Base-by-base conservation (phyloP, 306 rosid genomes). In the Castanea mollissima region DNA sequence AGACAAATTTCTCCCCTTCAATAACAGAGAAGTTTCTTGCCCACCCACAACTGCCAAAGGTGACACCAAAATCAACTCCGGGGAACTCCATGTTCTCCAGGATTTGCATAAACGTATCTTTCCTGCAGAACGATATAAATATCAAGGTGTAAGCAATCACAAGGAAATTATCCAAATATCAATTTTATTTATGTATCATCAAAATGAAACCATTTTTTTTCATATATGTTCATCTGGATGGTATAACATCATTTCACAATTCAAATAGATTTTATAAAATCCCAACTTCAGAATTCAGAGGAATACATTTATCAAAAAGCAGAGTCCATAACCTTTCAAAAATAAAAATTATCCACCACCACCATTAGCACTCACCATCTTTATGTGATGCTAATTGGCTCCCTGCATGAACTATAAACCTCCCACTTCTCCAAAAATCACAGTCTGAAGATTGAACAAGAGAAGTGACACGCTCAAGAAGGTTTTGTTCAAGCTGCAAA, bases 21-120 rank as follows among this genome's bases (percentile, higher is more conserved):
- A 79, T 34, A 81, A 69, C 73, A 94, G 67, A 21, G 94, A 85
- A 52, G 96, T 90, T 73, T 92, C 91, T 83, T 90, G 86, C 74
- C 98, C 97, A 55, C 89, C 83, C 76, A 90, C 94, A 73, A 94
- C 86, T 27, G 97, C 98, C 84, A 94, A 79, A 83, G 98, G 98
- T 68, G 96, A 87, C 35, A 92, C 92, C 8, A 89, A 90, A 75
- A 86, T 87, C 89, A 94, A 82, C 92, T 92, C 98, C 3, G 98
- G 97, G 19, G 93, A 86, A 87, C 85, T 85, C 89, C 87, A 88
- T 49, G 97, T 79, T 78, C 88, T 92, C 91, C 92, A 92, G 19
- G 90, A 78, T 79, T 86, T 92, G 87, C 90, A 83, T 73, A 88
- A 20, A 74, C 87, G 92, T 72, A 88, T 73, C 73, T 87, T 90